Evolutionary conservation across 805 yeast species (phyloP).

Genomic region (Cephaloascus albidus): DNA sequence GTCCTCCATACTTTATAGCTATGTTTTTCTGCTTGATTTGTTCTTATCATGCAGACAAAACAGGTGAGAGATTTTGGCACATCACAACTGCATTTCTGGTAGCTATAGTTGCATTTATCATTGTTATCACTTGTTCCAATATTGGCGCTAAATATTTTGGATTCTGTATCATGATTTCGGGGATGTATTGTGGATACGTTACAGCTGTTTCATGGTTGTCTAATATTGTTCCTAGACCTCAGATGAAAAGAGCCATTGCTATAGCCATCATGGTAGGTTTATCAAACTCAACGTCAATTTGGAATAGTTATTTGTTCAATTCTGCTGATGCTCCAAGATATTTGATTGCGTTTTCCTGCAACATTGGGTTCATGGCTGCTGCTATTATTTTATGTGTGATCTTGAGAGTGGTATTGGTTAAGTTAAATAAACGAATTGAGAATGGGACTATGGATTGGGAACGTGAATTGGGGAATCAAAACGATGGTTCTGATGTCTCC

Average conservation of each 20-base stretch:
- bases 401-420: constrained; percentile 25
- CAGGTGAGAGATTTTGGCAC: constrained; percentile 47
- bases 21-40: constrained; percentile 40
- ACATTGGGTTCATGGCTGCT: constrained; percentile 34
- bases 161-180: constrained; percentile 51
- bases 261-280: constrained; percentile 48
- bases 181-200: constrained; percentile 44
- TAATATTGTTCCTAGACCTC: constrained; percentile 47
- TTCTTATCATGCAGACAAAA: constrained; percentile 47
- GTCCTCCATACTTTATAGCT: constrained; percentile 48
- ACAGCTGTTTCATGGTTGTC: constrained; percentile 47
- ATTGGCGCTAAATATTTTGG: constrained; percentile 52
- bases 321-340: constrained; percentile 34
- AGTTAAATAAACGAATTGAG: constrained; percentile 31
- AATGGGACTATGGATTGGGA: constrained; percentile 42
- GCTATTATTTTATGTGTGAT: constrained; percentile 28
- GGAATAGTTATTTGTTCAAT: constrained; percentile 46
- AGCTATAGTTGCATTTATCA: constrained; percentile 35
- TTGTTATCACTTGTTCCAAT: constrained; percentile 39
- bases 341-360: constrained; percentile 35
- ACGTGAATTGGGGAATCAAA: constrained; percentile 35
- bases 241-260: constrained; percentile 49
- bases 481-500: constrained; percentile 29
- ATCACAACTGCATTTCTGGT: constrained; percentile 30
- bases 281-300: constrained; percentile 46